Evolutionary conservation across 2,329 filamentous ascomycete genomes (phyloP).

Genomic region (Aurifilum marmelostoma): DNA sequence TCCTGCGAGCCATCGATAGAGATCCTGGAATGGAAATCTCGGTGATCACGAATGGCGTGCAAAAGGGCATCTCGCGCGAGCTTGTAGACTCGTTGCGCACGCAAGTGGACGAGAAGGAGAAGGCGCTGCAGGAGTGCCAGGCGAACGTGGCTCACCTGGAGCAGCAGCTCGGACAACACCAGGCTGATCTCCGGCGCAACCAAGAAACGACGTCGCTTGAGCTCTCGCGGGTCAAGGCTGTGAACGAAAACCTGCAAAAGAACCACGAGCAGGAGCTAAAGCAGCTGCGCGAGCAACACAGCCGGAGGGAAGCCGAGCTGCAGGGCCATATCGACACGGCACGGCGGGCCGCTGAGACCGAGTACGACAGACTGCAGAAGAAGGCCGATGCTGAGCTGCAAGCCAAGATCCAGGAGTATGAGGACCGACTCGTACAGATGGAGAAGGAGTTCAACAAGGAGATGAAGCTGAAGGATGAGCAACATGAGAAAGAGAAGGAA

Average conservation of each 20-base stretch:
- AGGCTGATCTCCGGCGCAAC: conserved; percentile 69
- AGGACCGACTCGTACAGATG: conserved; percentile 29
- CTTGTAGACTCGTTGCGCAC: conserved; percentile 82
- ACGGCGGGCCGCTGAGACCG: conserved; percentile 20
- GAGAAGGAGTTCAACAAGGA: conserved; percentile 30
- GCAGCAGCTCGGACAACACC: conserved; percentile 69
- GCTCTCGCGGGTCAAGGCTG: conserved; percentile 47
- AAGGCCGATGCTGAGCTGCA: conserved; percentile 17
- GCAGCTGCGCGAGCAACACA: conserved; percentile 47
- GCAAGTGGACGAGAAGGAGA: conserved; percentile 74
- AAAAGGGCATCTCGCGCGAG: conserved; percentile 92
- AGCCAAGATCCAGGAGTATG: conserved; percentile 17
- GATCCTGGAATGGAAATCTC: conserved; percentile 88
- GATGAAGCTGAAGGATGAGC: conserved; percentile 37
- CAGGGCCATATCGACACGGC: conserved; percentile 27
- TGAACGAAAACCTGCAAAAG: conserved; percentile 72
- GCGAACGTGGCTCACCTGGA: conserved; percentile 51
- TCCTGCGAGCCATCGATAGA: conserved; percentile 84
- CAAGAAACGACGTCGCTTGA: conserved; percentile 63
- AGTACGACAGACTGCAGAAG: conserved; percentile 48
- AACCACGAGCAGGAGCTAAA: conserved; percentile 70
- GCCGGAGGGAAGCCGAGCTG: conserved; percentile 48
- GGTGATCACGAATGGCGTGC: conserved; percentile 74
- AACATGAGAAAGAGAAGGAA: conserved; percentile 44
- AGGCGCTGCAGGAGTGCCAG: conserved; percentile 51